phyloP scores from a whole-genome alignment of 768 basidiomycete genomes.

The Nidularia pulvinata region DNA sequence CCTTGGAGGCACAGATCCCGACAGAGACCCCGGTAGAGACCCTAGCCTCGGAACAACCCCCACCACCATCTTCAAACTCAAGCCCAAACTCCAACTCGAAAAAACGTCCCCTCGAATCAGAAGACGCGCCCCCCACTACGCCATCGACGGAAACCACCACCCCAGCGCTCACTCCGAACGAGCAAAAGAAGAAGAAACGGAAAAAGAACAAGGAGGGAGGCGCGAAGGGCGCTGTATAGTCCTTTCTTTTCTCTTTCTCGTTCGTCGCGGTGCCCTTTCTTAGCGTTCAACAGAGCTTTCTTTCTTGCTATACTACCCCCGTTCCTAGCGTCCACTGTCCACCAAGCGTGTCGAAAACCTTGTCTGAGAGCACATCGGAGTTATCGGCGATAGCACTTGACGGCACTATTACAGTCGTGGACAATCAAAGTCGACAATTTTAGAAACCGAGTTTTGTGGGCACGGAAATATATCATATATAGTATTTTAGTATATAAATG shows the following conservation, averaged over 20 bases:
- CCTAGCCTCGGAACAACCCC: too few species aligned
- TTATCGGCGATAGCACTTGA: too few species aligned
- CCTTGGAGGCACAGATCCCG: neutral
- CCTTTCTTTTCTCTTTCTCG: neutral
- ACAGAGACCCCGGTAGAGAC: neutral
- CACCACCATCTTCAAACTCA: neutral
- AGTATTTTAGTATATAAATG: too few species aligned
- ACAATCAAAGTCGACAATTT: too few species aligned
- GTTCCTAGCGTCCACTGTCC: constrained; percentile 5
- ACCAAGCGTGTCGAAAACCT: too few species aligned
- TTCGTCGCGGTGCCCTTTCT: neutral
- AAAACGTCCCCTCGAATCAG: neutral
- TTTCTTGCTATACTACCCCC: neutral
- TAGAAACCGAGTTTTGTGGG: too few species aligned
- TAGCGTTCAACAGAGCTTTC: neutral
- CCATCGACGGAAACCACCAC: neutral
- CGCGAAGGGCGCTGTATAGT: constrained; percentile 1
- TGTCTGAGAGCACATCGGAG: too few species aligned
- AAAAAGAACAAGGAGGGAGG: constrained; percentile 8
- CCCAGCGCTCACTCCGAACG: neutral
- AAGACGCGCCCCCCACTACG: too few species aligned
- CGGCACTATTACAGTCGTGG: too few species aligned
- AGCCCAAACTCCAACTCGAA: neutral
- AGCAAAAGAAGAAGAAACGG: neutral
- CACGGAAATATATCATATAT: too few species aligned